Base-by-base conservation (phyloP, 75 land plant genomes). In the Cryptomeria japonica region DNA sequence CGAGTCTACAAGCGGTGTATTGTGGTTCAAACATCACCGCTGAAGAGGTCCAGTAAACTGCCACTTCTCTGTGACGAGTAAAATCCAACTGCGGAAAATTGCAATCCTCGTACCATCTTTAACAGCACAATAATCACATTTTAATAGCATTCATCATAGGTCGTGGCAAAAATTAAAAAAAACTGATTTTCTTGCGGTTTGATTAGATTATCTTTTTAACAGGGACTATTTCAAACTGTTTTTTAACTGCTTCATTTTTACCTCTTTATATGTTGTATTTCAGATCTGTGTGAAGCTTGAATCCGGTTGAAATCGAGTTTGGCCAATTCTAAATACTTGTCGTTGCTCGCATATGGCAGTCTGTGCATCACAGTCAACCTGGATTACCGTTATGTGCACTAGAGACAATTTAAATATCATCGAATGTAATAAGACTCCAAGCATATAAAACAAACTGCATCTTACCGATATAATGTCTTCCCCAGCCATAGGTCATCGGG, bases 401-500 rank as follows among this genome's bases (percentile, higher is more conserved):
- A 36, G 31, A 32, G 16, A 51, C 49, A 82, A 15, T 36, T 28
- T 42, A 41, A 53, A 12, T 18, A n/a, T 10, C 42, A 2, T 5
- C 14, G 5, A 72, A 39, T 39, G 44, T 6, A 3, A 39, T 28
- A 15, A 10, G 51, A 47, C 11, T 47, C 9, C 8, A 9, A 1
- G 9, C 38, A 70, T 8, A 70, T n/a, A 8, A n/a, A 25, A 70
- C 28, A 70, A 9, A 70, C 73, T n/a, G 68, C 34, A 15, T 14
- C 86, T 84, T 61, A 94, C 97, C 93, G 93, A 90, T 95, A 97
- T 13, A 97, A 91, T 2, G 93, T 94, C 87, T 97, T 97, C 38
- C 97, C 96, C 41, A 96, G 95, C 97, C 99, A 97, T 1, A 95
- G 92, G 86, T 97, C 99, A 18, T 87, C 87, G 0, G 94, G 90